Evolutionary conservation across 495 filamentous ascomycete genomes (phyloP).

Genomic region (Penicillium egyptiacum): DNA sequence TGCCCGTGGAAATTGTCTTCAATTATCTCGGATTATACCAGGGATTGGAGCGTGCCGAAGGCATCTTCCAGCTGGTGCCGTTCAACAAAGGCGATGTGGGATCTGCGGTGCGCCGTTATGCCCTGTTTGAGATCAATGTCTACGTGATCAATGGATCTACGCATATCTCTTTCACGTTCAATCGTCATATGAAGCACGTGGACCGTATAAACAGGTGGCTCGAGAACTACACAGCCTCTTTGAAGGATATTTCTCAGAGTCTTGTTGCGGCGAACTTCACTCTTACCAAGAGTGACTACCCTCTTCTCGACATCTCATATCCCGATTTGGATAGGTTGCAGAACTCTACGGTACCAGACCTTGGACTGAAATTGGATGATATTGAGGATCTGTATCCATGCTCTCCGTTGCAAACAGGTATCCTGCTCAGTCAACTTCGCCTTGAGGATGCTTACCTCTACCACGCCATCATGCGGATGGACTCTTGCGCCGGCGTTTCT

Average conservation of each 20-base stretch:
- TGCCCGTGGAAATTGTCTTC: slow-evolving; percentile 60
- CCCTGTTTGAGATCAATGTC: neutral
- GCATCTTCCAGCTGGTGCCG: neutral
- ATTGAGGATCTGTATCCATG: neutral
- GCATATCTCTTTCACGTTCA: neutral
- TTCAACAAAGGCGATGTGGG: neutral
- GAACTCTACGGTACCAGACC: neutral
- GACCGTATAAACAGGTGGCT: neutral
- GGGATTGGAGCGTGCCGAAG: neutral
- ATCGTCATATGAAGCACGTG: neutral
- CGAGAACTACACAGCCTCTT: neutral
- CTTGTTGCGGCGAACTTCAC: neutral
- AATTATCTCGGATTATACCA: slow-evolving; percentile 52
- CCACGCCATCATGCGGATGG: neutral
- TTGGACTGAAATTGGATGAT: neutral
- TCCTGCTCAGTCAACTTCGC: neutral
- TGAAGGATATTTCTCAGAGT: neutral
- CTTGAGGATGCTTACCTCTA: neutral
- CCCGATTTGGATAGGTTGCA: neutral
- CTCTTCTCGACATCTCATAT: neutral
- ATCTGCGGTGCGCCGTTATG: neutral
- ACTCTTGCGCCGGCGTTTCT: neutral
- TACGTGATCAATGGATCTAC: neutral
- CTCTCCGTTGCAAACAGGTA: neutral
- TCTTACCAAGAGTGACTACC: neutral